Conservation (phyloP, 2,329 filamentous ascomycete genomes). For the Beauveria rudraprayagi region DNA sequence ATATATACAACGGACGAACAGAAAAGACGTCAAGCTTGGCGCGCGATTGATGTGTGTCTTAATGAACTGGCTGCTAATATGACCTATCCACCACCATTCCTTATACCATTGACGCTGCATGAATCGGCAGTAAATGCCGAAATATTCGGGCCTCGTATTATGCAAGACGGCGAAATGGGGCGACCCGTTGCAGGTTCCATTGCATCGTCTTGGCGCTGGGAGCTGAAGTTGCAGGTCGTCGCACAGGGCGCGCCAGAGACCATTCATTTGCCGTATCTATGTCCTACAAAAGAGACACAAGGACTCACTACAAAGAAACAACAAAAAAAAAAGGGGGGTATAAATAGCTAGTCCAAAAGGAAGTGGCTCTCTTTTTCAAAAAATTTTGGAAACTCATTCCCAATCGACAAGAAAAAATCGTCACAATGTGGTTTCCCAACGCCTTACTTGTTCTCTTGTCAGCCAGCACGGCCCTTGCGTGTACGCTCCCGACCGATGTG, state of each 20-base stretch:
- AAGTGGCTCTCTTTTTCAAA: too few relatives aligned
- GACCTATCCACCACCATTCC: background rate
- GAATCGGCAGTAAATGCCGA: background rate
- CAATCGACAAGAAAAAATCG: background rate
- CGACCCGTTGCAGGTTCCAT: background rate
- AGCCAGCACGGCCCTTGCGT: slow-evolving; percentile 17
- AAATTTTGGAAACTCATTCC: background rate
- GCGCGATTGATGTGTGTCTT: background rate
- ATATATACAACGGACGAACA: background rate
- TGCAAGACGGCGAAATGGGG: background rate
- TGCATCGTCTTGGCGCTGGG: background rate
- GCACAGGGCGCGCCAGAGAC: background rate
- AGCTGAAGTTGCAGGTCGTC: background rate
- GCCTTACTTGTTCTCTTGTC: slow-evolving; percentile 16
- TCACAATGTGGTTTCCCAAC: slow-evolving; percentile 7
- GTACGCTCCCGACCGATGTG: slow-evolving; percentile 21
- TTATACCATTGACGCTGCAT: background rate
- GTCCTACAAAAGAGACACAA: too few relatives aligned
- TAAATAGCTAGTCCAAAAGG: background rate
- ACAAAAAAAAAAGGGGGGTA: background rate
- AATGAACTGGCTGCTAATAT: background rate
- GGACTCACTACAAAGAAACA: background rate
- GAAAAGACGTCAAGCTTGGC: background rate
- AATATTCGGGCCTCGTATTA: background rate
- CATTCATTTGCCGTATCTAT: too few relatives aligned